Base-by-base conservation (phyloP, 148 eudicot species). In the Camellia japonica region DNA sequence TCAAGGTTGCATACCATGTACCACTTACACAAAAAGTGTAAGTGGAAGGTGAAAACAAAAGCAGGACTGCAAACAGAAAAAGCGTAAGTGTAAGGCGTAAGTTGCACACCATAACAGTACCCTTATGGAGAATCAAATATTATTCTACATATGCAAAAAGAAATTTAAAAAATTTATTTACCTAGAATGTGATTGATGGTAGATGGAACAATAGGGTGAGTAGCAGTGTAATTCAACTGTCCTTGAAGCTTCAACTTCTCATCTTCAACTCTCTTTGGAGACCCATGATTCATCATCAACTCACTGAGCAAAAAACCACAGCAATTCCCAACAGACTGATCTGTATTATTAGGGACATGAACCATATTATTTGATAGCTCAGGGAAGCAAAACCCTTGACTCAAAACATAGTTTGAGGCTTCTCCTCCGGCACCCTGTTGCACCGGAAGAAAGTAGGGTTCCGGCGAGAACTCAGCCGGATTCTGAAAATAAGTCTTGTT, bases 291-390 rank as follows among this genome's bases (percentile, higher is more conserved):
- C 90, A 81, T 86, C 89, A 82, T 71, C 75, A 85, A 81, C 19
- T 96, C 98, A 10, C 89, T 87, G 0, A 96, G 80, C 12, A 96
- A 84, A 5, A 92, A 73, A 23, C 86, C 80, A 0, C 89, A 84
- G 77, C 85, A 87, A 68, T 20, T 80, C 74, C 72, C 93, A 54
- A 12, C 87, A 64, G 84, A 61, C 77, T 81, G 86, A 84, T 76
- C 81, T 18, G 23, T 62, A 23, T 23, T 23, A 23, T 23, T 23
- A 41, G 56, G 52, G 19, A 59, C 11, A 23, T 55, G 9, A 14
- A 69, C 76, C 47, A 70, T 59, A 19, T 76, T 67, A 58, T 3
- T 59, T 8, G 78, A 16, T 2, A 84, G 72, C 42, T 86, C 86
- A 4, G 88, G 84, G 72, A 87, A 92, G 78, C 89, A 83, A n/a